Evolutionary conservation across 108 stramenopile species (phyloP).

Genomic region (Cyclotella choctawhatcheeana): DNA sequence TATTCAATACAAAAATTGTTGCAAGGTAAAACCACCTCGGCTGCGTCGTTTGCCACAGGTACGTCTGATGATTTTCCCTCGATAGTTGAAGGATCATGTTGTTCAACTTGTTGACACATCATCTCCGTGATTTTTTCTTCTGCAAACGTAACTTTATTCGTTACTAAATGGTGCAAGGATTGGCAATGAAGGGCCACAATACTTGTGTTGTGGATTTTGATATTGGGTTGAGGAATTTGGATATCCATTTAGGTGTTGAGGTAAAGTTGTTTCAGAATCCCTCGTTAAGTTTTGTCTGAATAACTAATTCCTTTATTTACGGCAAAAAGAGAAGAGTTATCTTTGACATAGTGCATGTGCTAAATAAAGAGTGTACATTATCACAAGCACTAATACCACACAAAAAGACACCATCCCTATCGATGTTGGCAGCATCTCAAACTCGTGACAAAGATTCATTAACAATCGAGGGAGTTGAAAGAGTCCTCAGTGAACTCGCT

Average conservation of each 20-base stretch:
- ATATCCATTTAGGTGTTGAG: conserved; percentile 71
- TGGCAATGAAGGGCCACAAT: conserved; percentile 44
- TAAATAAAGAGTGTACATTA: conserved; percentile 60
- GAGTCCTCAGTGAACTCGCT: conserved; percentile 49
- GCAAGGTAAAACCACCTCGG: too few relatives aligned
- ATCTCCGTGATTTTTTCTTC: too few relatives aligned
- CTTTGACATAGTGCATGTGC: conserved; percentile 72
- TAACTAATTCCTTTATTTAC: too few relatives aligned
- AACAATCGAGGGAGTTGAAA: conserved; percentile 69
- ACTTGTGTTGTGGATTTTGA: conserved; percentile 77
- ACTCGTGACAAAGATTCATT: conserved; percentile 69
- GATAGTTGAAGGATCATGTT: too few relatives aligned
- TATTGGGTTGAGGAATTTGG: conserved; percentile 70
- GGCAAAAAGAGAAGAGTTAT: conserved; percentile 61
- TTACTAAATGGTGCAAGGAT: too few relatives aligned
- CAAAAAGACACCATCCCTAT: conserved; percentile 47
- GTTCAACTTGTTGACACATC: too few relatives aligned
- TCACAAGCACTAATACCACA: conserved; percentile 68
- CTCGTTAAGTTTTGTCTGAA: too few relatives aligned
- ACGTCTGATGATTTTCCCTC: too few relatives aligned
- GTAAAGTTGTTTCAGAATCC: not conserved
- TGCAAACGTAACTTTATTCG: too few relatives aligned
- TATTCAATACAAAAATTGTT: too few relatives aligned
- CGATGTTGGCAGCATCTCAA: conserved; percentile 71
- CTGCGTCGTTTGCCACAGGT: too few relatives aligned